Evolutionary conservation across 2,329 filamentous ascomycete genomes (phyloP).

Genomic region (Blumeriella jaapii): DNA sequence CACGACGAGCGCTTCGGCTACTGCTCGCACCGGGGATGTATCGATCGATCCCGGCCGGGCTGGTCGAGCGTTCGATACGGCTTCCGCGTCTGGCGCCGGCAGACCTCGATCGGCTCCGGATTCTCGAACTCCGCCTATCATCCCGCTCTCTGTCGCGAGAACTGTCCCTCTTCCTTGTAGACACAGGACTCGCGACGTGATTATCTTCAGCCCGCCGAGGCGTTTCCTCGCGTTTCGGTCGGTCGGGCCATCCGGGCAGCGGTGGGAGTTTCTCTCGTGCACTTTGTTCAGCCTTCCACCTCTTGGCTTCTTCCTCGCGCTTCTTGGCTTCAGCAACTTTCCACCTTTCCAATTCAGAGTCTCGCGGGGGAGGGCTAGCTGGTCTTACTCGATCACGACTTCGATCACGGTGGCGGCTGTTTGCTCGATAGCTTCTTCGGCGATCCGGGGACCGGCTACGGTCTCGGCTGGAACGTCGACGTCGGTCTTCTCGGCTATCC

Average conservation of each 20-base stretch:
- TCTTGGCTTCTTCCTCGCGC: constrained; percentile 52
- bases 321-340: constrained; percentile 51
- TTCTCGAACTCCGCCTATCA: constrained; percentile 23
- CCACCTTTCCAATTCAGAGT: constrained; percentile 26
- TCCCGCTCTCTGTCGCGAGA: constrained; percentile 24
- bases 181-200: constrained; percentile 17
- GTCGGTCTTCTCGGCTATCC: constrained; percentile 25
- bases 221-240: constrained; percentile 10
- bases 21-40: constrained; percentile 23
- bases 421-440: constrained; percentile 18
- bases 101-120: constrained; percentile 25
- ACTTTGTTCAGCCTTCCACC: constrained; percentile 50
- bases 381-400: constrained; percentile 16
- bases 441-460: constrained; percentile 19
- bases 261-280: constrained; percentile 47
- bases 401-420: constrained; percentile 16
- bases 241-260: constrained; percentile 33
- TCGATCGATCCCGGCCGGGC: constrained; percentile 26
- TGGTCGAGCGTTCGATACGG: constrained; percentile 24
- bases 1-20: constrained; percentile 16
- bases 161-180: constrained; percentile 22
- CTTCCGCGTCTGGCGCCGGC: constrained; percentile 18
- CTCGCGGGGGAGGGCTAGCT: constrained; percentile 5
- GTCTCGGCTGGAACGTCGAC: constrained; percentile 11
- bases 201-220: constrained; percentile 13